These are phyloP conservation scores for Plenodomus biglobosus DNA, from an alignment of 2,329 filamentous ascomycete species.

Conservation along the genomic window DNA sequence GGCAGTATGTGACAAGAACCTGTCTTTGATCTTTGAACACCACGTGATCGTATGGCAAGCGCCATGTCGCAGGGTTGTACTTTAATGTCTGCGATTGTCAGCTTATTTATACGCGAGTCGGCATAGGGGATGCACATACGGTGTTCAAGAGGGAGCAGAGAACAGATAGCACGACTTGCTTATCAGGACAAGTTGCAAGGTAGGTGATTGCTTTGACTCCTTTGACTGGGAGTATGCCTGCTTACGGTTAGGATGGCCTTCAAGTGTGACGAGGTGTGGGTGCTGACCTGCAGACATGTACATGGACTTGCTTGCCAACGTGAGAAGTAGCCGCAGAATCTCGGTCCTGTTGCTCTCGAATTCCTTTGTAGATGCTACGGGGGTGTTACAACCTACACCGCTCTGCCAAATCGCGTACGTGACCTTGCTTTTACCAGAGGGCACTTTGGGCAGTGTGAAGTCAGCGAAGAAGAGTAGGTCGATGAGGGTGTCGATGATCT, in stretches of 20 bases:
- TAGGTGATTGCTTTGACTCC: constrained; percentile 86
- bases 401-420: constrained; percentile 97
- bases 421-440: constrained; percentile 74
- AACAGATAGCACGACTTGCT: constrained; percentile 85
- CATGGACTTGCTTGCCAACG: constrained; percentile 87
- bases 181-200: constrained; percentile 82
- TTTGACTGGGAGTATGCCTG: constrained; percentile 72
- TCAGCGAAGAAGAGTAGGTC: constrained; percentile 91
- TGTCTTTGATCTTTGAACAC: constrained; percentile 91
- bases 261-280: not conserved
- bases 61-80: constrained; percentile 93
- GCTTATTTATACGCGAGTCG: constrained; percentile 1
- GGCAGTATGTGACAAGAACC: constrained; percentile 83
- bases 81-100: constrained; percentile 70
- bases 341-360: constrained; percentile 92
- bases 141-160: constrained; percentile 94
- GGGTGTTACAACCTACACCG: constrained; percentile 90
- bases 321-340: constrained; percentile 80
- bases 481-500: constrained; percentile 84
- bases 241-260: not conserved
- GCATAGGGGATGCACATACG: constrained; percentile 54
- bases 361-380: constrained; percentile 85
- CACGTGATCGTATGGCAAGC: constrained; percentile 89
- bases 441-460: constrained; percentile 77
- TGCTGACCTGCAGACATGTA: constrained; percentile 68